phyloP scores from a whole-genome alignment of 1,139 yeast genomes.

The Diutina pseudorugosa region DNA sequence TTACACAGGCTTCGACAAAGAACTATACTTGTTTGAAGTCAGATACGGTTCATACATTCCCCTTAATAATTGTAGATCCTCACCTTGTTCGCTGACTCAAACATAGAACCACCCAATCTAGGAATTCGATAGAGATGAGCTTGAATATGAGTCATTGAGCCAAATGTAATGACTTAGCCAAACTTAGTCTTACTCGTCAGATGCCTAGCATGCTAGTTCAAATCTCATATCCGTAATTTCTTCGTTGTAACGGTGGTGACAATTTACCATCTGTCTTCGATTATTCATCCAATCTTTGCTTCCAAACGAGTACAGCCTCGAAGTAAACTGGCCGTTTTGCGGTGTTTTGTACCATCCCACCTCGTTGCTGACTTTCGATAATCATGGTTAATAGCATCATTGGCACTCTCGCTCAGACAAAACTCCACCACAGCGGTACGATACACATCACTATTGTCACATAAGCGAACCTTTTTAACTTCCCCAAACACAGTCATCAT shows the following conservation, averaged over 20 bases:
- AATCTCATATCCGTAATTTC: no score
- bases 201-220: no score
- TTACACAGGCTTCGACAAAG: background rate
- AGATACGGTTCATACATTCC: background rate
- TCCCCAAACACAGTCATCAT: slow-evolving; percentile 39
- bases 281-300: background rate
- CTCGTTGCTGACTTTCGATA: slow-evolving; percentile 26
- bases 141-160: no score
- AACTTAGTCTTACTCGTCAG: no score
- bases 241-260: background rate
- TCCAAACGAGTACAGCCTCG: slow-evolving; percentile 9
- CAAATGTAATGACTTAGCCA: no score
- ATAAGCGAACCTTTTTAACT: slow-evolving; percentile 12
- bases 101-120: no score
- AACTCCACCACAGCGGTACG: slow-evolving; percentile 26
- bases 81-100: no score
- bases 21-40: background rate
- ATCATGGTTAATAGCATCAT: slow-evolving; percentile 27
- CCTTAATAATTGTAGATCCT: background rate
- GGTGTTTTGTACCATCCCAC: slow-evolving; percentile 36
- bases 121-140: no score
- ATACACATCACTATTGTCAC: slow-evolving; percentile 17
- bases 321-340: slow-evolving; percentile 36
- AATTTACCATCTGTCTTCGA: no score
- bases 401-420: slow-evolving; percentile 14